phyloP scores from a whole-genome alignment of 768 basidiomycete species.

The Serendipita sp. region DNA sequence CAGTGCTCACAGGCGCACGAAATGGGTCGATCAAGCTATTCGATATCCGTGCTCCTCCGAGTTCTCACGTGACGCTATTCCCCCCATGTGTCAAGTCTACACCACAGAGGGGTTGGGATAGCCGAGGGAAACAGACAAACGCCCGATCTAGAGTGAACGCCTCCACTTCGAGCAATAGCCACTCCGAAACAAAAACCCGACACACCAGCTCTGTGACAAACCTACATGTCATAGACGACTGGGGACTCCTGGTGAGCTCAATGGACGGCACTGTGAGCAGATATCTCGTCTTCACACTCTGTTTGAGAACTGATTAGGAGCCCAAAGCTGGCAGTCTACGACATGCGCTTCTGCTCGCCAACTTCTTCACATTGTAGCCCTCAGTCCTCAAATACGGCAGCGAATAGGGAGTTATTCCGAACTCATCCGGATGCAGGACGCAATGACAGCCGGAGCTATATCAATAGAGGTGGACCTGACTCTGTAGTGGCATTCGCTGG shows the following conservation, averaged over 20 bases:
- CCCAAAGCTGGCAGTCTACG: not conserved
- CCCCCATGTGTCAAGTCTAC: not conserved
- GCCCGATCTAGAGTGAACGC: not conserved
- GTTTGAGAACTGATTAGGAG: too few species aligned
- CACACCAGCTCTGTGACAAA: conserved; percentile 2
- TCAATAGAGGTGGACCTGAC: not conserved
- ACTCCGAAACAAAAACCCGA: not conserved
- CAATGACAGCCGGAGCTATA: not conserved
- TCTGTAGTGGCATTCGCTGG: not conserved
- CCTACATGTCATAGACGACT: not conserved
- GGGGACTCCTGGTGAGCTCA: not conserved
- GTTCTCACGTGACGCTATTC: not conserved
- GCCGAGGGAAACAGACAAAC: not conserved
- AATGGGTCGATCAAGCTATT: conserved; percentile 5
- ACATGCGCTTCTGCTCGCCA: not conserved
- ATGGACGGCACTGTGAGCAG: not conserved
- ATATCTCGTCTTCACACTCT: too few species aligned
- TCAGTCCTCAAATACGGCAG: not conserved
- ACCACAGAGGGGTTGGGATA: not conserved
- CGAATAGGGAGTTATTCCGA: too few species aligned
- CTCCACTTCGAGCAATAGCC: not conserved
- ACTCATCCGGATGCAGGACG: too few species aligned
- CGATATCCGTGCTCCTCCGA: not conserved
- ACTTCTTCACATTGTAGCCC: not conserved
- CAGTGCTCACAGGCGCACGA: not conserved